phyloP scores from a whole-genome alignment of 2,329 filamentous ascomycete species.

The Lachnellula arida region DNA sequence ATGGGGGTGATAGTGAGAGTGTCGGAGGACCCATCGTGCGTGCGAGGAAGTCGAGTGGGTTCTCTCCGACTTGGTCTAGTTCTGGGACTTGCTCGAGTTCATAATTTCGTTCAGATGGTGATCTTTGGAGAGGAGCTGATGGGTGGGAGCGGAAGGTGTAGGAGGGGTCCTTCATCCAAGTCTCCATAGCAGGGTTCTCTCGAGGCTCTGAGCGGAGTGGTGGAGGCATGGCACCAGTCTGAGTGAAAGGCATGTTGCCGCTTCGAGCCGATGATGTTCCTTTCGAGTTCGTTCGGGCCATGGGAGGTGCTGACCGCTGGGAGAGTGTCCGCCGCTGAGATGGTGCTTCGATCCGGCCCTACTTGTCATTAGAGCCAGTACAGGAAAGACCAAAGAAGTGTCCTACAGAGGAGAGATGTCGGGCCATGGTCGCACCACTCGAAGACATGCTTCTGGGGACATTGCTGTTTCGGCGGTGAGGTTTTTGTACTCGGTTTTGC shows the following conservation, averaged over 20 bases:
- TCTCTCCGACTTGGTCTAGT: slow-evolving; percentile 22
- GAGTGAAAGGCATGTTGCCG: slow-evolving; percentile 25
- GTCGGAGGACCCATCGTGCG: slow-evolving; percentile 18
- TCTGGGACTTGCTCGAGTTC: slow-evolving; percentile 28
- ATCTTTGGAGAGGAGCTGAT: slow-evolving; percentile 20
- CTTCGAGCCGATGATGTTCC: slow-evolving; percentile 23
- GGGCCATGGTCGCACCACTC: slow-evolving; percentile 25
- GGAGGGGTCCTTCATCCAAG: slow-evolving; percentile 27
- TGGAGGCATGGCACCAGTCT: slow-evolving; percentile 22
- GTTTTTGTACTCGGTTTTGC: slow-evolving; percentile 27
- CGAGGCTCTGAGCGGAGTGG: slow-evolving; percentile 20
- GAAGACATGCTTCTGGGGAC: slow-evolving; percentile 29
- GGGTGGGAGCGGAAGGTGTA: slow-evolving; percentile 23
- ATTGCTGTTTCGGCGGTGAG: slow-evolving; percentile 22
- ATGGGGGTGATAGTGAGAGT: slow-evolving; percentile 20
- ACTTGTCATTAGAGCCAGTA: slow-evolving; percentile 22
- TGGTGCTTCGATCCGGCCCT: slow-evolving; percentile 26
- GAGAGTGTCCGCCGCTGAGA: slow-evolving; percentile 24
- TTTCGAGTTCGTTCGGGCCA: slow-evolving; percentile 27
- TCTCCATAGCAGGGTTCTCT: slow-evolving; percentile 23
- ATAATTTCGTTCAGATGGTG: slow-evolving; percentile 20
- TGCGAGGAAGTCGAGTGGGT: slow-evolving; percentile 24
- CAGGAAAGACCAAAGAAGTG: slow-evolving; percentile 10
- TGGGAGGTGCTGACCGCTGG: slow-evolving; percentile 27
- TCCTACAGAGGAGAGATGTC: slow-evolving; percentile 27